Evolutionary conservation across 441 rosid species (phyloP).

Genomic region (Pelargonium cotyledonis): DNA sequence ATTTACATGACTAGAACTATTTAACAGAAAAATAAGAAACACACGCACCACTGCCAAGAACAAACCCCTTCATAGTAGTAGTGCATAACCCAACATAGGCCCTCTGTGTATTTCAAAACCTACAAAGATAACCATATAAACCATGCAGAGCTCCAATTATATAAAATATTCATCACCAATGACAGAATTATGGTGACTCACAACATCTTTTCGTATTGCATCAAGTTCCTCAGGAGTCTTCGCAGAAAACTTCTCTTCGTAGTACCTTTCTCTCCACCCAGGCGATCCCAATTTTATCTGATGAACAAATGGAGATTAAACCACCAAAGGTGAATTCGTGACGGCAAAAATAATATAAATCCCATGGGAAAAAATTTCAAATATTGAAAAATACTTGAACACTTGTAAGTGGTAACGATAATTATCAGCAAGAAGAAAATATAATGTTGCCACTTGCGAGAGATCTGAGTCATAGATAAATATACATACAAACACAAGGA

Average conservation of each 20-base stretch:
- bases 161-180: neutral
- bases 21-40: neutral
- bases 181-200: constrained; percentile 3
- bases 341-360: neutral
- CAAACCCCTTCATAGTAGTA: constrained; percentile 31
- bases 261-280: constrained; percentile 97
- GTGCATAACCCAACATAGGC: constrained; percentile 33
- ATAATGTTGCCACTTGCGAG: too few relatives aligned
- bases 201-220: constrained; percentile 49
- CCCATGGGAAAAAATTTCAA: neutral
- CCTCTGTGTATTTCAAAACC: constrained; percentile 30
- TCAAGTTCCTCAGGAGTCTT: constrained; percentile 64
- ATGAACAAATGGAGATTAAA: neutral
- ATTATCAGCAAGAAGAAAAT: too few relatives aligned
- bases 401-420: too few relatives aligned
- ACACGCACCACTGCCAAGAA: constrained; percentile 32
- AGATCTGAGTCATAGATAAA: too few relatives aligned
- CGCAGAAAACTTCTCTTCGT: constrained; percentile 68
- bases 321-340: neutral
- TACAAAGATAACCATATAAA: constrained; percentile 6
- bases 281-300: constrained; percentile 74
- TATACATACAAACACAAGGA: neutral
- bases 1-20: neutral
- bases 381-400: too few relatives aligned
- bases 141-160: neutral